Conservation (phyloP, 768 basidiomycete genomes). For the Chalciporus chontae region DNA sequence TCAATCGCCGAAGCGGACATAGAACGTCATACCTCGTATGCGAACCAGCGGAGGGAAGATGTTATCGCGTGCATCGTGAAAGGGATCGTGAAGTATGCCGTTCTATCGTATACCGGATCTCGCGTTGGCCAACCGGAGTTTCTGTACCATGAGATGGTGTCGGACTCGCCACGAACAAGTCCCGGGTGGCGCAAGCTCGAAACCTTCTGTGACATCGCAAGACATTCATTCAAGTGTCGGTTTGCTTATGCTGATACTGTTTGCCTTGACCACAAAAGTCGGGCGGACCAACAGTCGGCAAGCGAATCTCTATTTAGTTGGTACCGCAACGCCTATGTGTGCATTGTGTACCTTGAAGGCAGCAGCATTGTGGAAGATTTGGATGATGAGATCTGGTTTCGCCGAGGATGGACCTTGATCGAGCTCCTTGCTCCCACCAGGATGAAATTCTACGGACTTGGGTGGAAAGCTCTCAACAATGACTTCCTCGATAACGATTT, state of each 20-base stretch:
- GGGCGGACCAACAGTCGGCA: not conserved
- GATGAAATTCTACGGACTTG: conserved; percentile 21
- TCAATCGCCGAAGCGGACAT: conserved; percentile 20
- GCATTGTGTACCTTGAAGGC: conserved; percentile 13
- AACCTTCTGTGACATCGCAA: conserved; percentile 10
- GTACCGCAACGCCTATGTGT: conserved; percentile 22
- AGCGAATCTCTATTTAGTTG: conserved; percentile 11
- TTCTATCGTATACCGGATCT: conserved; percentile 14
- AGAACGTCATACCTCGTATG: conserved; percentile 19
- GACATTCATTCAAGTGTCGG: conserved; percentile 11
- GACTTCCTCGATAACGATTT: conserved; percentile 20
- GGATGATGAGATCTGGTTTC: conserved; percentile 13
- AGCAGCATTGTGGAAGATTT: conserved; percentile 3
- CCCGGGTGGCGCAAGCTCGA: conserved; percentile 15
- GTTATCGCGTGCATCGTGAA: conserved; percentile 21
- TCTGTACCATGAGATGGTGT: conserved; percentile 5
- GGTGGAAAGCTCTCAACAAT: conserved; percentile 16
- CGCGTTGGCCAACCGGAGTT: not conserved
- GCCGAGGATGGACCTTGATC: conserved; percentile 12
- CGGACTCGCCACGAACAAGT: not conserved
- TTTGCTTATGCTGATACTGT: conserved; percentile 20
- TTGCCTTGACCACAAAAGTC: conserved; percentile 8
- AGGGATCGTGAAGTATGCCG: conserved; percentile 20
- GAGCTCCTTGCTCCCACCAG: conserved; percentile 19
- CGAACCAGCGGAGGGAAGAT: conserved; percentile 21